Evolutionary conservation across 1,139 yeast species (phyloP).

Genomic region (Yarrowia galli): DNA sequence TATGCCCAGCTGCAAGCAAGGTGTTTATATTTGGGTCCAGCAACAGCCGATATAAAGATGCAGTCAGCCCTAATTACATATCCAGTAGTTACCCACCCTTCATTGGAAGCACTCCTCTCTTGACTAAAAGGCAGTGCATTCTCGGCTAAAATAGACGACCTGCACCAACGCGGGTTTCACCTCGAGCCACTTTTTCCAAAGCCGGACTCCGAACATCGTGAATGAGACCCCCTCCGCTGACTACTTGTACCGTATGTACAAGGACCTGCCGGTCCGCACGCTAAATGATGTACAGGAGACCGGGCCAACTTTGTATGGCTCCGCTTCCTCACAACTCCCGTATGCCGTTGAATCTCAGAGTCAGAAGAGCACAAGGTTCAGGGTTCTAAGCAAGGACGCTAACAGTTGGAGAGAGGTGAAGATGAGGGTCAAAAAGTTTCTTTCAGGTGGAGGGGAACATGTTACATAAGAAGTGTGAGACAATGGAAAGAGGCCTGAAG

Average conservation of each 20-base stretch:
- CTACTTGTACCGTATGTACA: background rate
- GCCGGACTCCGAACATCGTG: background rate
- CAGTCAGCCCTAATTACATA: background rate
- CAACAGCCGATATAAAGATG: background rate
- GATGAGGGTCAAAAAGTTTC: constrained; percentile 23
- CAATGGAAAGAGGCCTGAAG: background rate
- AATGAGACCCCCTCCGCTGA: background rate
- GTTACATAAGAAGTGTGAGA: background rate
- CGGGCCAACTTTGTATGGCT: background rate
- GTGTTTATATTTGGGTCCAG: background rate
- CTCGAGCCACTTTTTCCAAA: background rate
- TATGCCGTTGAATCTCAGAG: constrained; percentile 30
- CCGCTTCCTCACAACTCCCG: constrained; percentile 1
- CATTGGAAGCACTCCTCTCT: too few species aligned
- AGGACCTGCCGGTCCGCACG: too few species aligned
- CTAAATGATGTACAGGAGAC: background rate
- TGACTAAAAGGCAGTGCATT: background rate
- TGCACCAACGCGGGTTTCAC: too few species aligned
- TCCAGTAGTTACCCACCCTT: background rate
- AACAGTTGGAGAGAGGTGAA: background rate
- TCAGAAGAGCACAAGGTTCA: constrained; percentile 21
- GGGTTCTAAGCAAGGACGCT: constrained; percentile 19
- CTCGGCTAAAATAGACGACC: background rate
- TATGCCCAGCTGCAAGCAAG: background rate
- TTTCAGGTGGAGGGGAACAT: constrained; percentile 11